These are phyloP conservation scores for Bombardia bombarda DNA, from an alignment of 495 filamentous ascomycete species.

Conservation along the genomic window DNA sequence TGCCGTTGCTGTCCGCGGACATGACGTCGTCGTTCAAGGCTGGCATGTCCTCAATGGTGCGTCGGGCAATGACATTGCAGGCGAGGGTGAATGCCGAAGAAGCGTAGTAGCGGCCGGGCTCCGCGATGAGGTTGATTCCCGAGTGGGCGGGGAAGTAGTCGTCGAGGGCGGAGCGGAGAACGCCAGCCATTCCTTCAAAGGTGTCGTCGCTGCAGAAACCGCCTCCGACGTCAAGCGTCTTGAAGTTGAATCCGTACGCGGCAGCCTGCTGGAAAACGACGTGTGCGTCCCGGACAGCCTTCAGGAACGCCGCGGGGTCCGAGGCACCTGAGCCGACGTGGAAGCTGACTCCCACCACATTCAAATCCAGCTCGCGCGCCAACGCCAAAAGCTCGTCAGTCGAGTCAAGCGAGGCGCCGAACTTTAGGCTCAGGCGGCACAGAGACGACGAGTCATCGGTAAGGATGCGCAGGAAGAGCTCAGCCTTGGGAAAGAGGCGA, in stretches of 20 bases:
- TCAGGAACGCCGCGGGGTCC: slow-evolving; percentile 78
- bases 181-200: slow-evolving; percentile 82
- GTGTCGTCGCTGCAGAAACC: slow-evolving; percentile 74
- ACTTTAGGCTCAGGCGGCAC: slow-evolving; percentile 93
- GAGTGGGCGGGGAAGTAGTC: slow-evolving; percentile 71
- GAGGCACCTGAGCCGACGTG: slow-evolving; percentile 95
- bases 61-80: slow-evolving; percentile 90
- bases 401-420: slow-evolving; percentile 79
- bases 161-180: slow-evolving; percentile 73
- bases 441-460: slow-evolving; percentile 94
- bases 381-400: slow-evolving; percentile 70
- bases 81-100: slow-evolving; percentile 88
- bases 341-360: slow-evolving; percentile 94
- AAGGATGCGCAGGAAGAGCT: slow-evolving; percentile 86
- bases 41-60: slow-evolving; percentile 53
- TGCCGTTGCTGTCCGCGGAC: slow-evolving; percentile 36
- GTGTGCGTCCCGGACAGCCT: slow-evolving; percentile 83
- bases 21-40: slow-evolving; percentile 25
- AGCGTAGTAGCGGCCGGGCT: slow-evolving; percentile 94
- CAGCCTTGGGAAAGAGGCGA: slow-evolving; percentile 75
- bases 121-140: slow-evolving; percentile 78
- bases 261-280: slow-evolving; percentile 82
- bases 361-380: slow-evolving; percentile 81
- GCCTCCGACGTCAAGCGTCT: slow-evolving; percentile 89
- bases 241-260: slow-evolving; percentile 67